These are phyloP conservation scores for Malus hybrid DNA, from an alignment of 331 rosid species.

Conservation along the genomic window DNA sequence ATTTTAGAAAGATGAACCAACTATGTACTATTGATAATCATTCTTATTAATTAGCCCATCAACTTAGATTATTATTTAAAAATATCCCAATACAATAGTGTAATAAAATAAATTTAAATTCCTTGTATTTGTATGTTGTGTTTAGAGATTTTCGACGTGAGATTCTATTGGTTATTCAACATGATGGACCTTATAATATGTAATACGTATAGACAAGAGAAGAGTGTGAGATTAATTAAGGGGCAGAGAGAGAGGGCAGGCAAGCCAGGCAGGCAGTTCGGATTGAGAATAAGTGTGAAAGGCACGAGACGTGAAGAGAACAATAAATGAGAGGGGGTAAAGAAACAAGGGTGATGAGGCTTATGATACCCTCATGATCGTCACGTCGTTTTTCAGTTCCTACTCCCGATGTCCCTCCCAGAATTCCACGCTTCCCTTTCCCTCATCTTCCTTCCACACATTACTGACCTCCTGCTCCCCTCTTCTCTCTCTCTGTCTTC, in stretches of 20 bases:
- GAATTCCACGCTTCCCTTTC: conserved; percentile 80
- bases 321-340: conserved; percentile 39
- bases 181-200: too few species aligned
- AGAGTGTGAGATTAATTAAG: neutral
- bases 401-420: conserved; percentile 87
- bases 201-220: neutral
- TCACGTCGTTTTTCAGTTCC: conserved; percentile 92
- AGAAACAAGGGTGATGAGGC: conserved; percentile 47
- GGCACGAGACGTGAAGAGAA: conserved; percentile 56
- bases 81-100: too few species aligned
- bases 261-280: conserved; percentile 63
- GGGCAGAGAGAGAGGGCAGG: conserved; percentile 5
- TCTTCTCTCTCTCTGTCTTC: conserved; percentile 8
- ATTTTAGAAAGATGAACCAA: too few species aligned
- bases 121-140: too few species aligned
- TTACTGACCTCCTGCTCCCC: neutral
- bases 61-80: too few species aligned
- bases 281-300: conserved; percentile 79
- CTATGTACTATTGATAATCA: too few species aligned
- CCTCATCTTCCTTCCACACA: neutral
- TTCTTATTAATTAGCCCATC: too few species aligned
- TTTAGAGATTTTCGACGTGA: too few species aligned
- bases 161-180: too few species aligned
- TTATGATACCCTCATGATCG: conserved; percentile 95
- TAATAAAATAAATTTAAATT: too few species aligned